Percentiles rank a stretch among this genome's conserved stretches.
Conservation (phyloP, 225 moss, liverwort and hornwort genomes). For the Sphagnum contortum region DNA sequence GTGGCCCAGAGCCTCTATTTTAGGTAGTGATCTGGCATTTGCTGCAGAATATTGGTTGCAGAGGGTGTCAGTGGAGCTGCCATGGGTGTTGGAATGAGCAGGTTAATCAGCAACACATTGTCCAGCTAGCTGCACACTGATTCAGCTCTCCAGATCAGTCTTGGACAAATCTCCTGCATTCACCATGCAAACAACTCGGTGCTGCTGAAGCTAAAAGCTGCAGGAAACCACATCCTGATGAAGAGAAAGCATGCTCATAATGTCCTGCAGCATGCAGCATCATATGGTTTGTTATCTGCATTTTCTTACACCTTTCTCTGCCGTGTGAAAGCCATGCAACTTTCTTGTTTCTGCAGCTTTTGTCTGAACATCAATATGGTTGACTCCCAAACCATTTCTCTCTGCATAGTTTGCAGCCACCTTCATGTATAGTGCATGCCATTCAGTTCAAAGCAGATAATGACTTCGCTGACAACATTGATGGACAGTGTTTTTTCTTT, state of each 20-base stretch:
- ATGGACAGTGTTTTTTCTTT: slow-evolving; percentile 5
- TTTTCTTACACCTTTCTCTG: slow-evolving; percentile 16
- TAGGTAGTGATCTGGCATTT: slow-evolving; percentile 50
- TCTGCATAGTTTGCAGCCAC: slow-evolving; percentile 13
- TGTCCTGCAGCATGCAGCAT: slow-evolving; percentile 13
- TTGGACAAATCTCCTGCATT: slow-evolving; percentile 30
- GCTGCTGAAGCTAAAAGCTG: slow-evolving; percentile 66
- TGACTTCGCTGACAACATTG: slow-evolving; percentile 15
- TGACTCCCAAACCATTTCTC: slow-evolving; percentile 20
- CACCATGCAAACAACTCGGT: slow-evolving; percentile 65
- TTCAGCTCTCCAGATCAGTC: slow-evolving; percentile 65
- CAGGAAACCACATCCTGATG: slow-evolving; percentile 72
- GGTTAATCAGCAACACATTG: slow-evolving; percentile 74
- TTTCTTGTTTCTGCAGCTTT: background rate
- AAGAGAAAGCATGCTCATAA: slow-evolving; percentile 35
- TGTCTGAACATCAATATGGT: too few species aligned
- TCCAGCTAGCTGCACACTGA: slow-evolving; percentile 80
- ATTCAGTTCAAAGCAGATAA: slow-evolving; percentile 13
- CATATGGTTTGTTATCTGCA: slow-evolving; percentile 12
- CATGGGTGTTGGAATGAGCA: slow-evolving; percentile 57
- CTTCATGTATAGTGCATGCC: slow-evolving; percentile 11
- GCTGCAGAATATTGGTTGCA: slow-evolving; percentile 75
- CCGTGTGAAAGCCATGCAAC: background rate
- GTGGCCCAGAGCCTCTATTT: too few species aligned
- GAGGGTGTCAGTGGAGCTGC: background rate